phyloP scores from a whole-genome alignment of 1,284 basidiomycete species.

The Tilletia horrida region DNA sequence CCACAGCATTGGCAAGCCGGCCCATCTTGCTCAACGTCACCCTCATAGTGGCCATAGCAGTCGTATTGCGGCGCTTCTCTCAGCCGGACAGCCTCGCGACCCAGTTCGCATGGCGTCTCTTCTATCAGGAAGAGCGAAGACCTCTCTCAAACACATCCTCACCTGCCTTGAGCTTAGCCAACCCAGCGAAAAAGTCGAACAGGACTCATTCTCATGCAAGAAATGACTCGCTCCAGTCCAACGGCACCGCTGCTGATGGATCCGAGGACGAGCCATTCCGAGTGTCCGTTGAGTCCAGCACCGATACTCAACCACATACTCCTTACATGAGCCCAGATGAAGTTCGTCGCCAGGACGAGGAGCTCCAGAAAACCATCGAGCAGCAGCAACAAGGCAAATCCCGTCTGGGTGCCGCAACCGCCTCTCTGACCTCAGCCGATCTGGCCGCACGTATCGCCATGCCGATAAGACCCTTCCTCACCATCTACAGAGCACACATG shows the following conservation, averaged over 20 bases:
- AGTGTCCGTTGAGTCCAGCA: conserved; percentile 41
- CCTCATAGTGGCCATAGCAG: conserved; percentile 59
- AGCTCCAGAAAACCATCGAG: neutral
- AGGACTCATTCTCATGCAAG: too few relatives aligned
- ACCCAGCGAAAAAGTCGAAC: neutral
- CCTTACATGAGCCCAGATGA: conserved; percentile 30
- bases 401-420: neutral
- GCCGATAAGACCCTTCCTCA: conserved; percentile 63
- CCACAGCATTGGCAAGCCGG: conserved; percentile 69
- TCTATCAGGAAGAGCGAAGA: neutral
- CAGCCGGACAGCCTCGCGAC: neutral
- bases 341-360: neutral
- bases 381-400: neutral
- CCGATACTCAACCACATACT: conserved; percentile 34
- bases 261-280: conserved; percentile 28
- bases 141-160: neutral
- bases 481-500: conserved; percentile 90
- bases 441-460: neutral
- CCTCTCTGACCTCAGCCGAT: conserved; percentile 19
- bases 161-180: neutral
- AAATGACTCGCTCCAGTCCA: too few relatives aligned
- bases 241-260: too few relatives aligned
- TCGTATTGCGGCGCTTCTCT: neutral
- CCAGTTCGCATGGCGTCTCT: conserved; percentile 28
- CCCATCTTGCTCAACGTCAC: conserved; percentile 63